Base-by-base conservation (phyloP, 164 flowering plant genomes). In the Magnolia changhungtana region DNA sequence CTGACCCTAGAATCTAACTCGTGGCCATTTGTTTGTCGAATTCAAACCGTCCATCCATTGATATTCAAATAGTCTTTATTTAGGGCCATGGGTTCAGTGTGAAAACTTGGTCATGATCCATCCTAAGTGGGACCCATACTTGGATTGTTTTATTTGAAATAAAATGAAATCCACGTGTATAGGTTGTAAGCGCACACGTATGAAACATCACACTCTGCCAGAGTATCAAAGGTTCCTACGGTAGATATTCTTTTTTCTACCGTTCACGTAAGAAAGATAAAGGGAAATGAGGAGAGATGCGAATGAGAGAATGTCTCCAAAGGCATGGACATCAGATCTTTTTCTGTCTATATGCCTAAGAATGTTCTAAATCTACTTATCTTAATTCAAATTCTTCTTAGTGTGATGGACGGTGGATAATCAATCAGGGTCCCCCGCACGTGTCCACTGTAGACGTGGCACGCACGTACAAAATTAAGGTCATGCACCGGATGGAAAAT, bases 221-320 rank as follows among this genome's bases (percentile, higher is more conserved):
- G 18, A 55, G 18, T 11, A 55, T 55, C 61, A 55, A 55, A 55
- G 11, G 13, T 55, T 55, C 61, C 61, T 11, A 16, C 13, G 61
- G 61, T 11, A 19, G 11, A n/a, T 27, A 13, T 9, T 20, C 11
- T 50, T 31, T 11, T 55, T 55, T 55, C 18, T 55, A 55, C 61
- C 61, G 13, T 55, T 16, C 61, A 16, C 18, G 61, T 55, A 55
- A 55, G 61, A 69, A 70, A 70, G 58, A 27, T 49, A 49, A 70
- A 49, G 20, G 72, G 29, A 70, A 24, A 18, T 59, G 16, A 50
- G 37, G 52, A 19, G 69, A 65, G 27, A 69, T 23, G 13, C 66
- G 16, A 23, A 16, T 7, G 67, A 72, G 72, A 72, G 75, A 72
- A 72, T 72, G 79, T 65, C 75, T 52, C 75, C 72, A 72, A 72